Conservation (phyloP, 2,329 filamentous ascomycete species). For the Zasmidium angulare region DNA sequence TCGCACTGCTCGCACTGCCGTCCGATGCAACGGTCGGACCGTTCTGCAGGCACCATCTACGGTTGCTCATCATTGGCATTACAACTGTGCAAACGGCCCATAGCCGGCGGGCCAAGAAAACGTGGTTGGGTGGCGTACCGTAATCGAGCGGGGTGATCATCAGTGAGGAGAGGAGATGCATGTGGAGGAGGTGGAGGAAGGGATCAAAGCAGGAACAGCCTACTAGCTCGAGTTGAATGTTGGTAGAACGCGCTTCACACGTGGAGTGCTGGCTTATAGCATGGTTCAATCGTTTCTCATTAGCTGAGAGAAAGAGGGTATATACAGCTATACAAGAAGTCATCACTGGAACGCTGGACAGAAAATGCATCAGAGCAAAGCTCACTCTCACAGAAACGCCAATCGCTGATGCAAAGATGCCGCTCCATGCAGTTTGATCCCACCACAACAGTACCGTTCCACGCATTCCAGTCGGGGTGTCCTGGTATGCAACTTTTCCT, state of each 20-base stretch:
- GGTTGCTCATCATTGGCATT: background rate
- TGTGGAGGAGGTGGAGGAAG: background rate
- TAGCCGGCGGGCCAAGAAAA: background rate
- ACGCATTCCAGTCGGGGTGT: background rate
- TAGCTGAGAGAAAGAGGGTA: slow-evolving; percentile 1
- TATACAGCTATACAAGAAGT: slow-evolving; percentile 10
- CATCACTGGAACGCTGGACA: background rate
- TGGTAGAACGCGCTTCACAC: background rate
- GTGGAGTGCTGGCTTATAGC: too few species aligned
- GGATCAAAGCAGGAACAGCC: background rate
- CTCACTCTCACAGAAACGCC: slow-evolving; percentile 4
- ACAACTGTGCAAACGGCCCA: background rate
- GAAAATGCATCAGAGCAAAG: background rate
- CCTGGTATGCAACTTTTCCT: background rate
- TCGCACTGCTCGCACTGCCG: too few species aligned
- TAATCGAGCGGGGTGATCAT: background rate
- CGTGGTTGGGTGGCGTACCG: background rate
- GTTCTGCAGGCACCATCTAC: background rate
- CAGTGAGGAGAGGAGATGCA: too few species aligned
- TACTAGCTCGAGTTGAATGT: background rate
- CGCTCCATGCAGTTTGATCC: slow-evolving; percentile 1
- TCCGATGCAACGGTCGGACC: background rate
- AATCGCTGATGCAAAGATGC: slow-evolving; percentile 9
- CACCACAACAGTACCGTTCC: background rate
- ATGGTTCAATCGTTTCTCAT: slow-evolving; percentile 2